Evolutionary conservation across 768 basidiomycete genomes (phyloP).

Genomic region (Phanerochaete sordida): DNA sequence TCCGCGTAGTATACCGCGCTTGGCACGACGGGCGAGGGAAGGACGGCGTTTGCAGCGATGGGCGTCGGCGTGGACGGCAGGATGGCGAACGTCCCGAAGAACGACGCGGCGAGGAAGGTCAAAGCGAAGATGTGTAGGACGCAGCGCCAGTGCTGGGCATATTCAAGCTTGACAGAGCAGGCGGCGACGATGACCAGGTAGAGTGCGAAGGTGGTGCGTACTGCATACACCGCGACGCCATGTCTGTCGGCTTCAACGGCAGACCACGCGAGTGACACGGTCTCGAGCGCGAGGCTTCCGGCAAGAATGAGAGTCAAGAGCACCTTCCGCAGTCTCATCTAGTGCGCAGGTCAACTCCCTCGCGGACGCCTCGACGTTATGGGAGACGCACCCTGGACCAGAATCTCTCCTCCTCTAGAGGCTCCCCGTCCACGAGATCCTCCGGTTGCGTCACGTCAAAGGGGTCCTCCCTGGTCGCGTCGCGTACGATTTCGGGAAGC

Average conservation of each 20-base stretch:
- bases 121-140: slow-evolving; percentile 59
- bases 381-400: slow-evolving; percentile 48
- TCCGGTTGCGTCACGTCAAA: slow-evolving; percentile 71
- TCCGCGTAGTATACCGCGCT: slow-evolving; percentile 48
- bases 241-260: slow-evolving; percentile 27
- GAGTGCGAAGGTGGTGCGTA: slow-evolving; percentile 55
- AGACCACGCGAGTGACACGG: slow-evolving; percentile 55
- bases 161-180: slow-evolving; percentile 46
- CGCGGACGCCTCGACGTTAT: background rate
- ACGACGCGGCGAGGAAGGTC: slow-evolving; percentile 42
- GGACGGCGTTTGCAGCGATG: slow-evolving; percentile 20
- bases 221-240: too few species aligned
- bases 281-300: slow-evolving; percentile 45
- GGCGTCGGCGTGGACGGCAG: slow-evolving; percentile 46
- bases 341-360: background rate
- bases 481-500: slow-evolving; percentile 30
- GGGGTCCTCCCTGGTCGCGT: slow-evolving; percentile 40
- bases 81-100: slow-evolving; percentile 49
- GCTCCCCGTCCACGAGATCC: slow-evolving; percentile 64
- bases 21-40: slow-evolving; percentile 17
- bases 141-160: slow-evolving; percentile 33
- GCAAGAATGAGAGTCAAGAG: slow-evolving; percentile 44
- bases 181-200: slow-evolving; percentile 55
- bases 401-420: slow-evolving; percentile 57
- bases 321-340: slow-evolving; percentile 64